These are phyloP conservation scores for Catharanthus roseus DNA, from an alignment of 257 asterid genomes.

Conservation along the genomic window DNA sequence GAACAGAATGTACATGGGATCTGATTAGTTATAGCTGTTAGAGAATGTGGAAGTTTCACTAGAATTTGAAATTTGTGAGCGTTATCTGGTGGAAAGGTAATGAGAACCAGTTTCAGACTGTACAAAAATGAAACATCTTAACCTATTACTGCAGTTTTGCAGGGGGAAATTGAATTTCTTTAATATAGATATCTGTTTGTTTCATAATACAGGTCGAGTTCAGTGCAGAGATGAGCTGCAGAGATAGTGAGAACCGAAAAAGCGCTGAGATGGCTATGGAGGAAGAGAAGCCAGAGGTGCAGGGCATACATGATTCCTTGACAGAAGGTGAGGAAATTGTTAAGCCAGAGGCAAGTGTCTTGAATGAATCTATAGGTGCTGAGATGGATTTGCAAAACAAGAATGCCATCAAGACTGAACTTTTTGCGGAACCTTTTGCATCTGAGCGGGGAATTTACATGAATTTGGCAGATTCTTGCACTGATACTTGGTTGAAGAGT, in stretches of 20 bases:
- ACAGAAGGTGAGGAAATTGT: not conserved
- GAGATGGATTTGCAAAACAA: not conserved
- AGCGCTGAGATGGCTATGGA: not conserved
- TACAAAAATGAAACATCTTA: not conserved
- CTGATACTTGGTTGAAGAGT: not conserved
- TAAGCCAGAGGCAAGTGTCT: slow-evolving; percentile 2
- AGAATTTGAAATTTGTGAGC: not conserved
- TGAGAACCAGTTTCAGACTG: not conserved
- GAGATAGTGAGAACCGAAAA: not conserved
- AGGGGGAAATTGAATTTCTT: not conserved
- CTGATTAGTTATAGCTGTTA: not conserved
- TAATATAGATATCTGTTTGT: not conserved
- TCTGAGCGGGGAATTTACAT: not conserved
- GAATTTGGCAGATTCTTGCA: not conserved
- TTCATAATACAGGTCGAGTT: not conserved
- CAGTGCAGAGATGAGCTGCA: not conserved
- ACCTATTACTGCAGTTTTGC: not conserved
- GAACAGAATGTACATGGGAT: not conserved
- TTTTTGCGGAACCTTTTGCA: slow-evolving; percentile 1
- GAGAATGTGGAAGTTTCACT: not conserved
- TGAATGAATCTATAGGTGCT: slow-evolving; percentile 1
- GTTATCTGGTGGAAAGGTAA: not conserved
- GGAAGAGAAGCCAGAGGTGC: slow-evolving; percentile 4
- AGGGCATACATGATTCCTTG: not conserved
- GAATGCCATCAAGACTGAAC: not conserved